Conservation (phyloP, 2,329 filamentous ascomycete species). For the Zasmidium angulare region DNA sequence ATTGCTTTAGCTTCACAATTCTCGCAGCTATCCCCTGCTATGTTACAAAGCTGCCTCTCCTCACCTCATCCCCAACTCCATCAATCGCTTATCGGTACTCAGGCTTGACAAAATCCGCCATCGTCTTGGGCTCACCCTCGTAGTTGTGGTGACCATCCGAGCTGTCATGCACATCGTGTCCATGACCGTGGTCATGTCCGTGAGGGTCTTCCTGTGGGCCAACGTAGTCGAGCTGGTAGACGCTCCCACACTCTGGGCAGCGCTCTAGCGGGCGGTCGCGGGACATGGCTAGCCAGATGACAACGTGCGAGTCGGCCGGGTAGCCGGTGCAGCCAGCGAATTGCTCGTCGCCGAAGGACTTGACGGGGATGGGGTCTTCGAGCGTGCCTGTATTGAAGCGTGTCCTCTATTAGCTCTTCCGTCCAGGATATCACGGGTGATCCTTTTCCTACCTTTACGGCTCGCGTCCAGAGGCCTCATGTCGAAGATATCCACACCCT, state of each 20-base stretch:
- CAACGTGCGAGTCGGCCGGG: conserved; percentile 87
- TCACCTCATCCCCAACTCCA: not conserved
- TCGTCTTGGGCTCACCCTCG: conserved; percentile 85
- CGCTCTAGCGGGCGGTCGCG: conserved; percentile 89
- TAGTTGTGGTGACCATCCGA: conserved; percentile 54
- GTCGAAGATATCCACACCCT: conserved; percentile 96
- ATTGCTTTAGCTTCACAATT: conserved; percentile 6
- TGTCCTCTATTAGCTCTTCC: not conserved
- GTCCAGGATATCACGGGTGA: too few species aligned
- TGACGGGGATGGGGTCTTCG: conserved; percentile 85
- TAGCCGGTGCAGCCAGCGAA: conserved; percentile 93
- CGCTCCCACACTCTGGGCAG: conserved; percentile 93
- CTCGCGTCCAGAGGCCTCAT: conserved; percentile 94
- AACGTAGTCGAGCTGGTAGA: conserved; percentile 97
- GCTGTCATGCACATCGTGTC: conserved; percentile 46
- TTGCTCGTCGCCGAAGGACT: conserved; percentile 92
- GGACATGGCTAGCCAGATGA: conserved; percentile 86
- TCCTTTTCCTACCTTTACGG: conserved; percentile 65
- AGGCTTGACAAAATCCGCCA: conserved; percentile 92
- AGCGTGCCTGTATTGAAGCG: conserved; percentile 68
- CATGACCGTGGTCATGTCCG: conserved; percentile 42
- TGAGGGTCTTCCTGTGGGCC: conserved; percentile 76
- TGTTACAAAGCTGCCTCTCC: conserved; percentile 17
- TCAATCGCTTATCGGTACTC: conserved; percentile 72
- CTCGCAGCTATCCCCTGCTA: conserved; percentile 17